Evolutionary conservation across 2,329 filamentous ascomycete species (phyloP).

Genomic region (Mariannaea elegans): DNA sequence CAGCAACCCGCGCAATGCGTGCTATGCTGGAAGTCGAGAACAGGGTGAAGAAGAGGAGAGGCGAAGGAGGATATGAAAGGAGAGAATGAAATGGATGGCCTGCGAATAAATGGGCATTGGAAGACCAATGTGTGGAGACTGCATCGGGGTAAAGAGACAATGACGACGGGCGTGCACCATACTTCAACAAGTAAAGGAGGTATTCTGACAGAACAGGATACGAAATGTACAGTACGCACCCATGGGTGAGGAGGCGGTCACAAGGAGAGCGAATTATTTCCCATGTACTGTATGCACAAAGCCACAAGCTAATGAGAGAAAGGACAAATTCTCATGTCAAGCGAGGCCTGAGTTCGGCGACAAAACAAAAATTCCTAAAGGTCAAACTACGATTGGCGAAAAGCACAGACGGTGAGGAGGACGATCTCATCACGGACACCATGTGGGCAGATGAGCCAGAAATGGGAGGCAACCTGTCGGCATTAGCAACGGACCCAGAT

Average conservation of each 20-base stretch:
- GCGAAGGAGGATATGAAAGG: background rate
- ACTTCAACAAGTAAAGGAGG: background rate
- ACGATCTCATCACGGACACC: background rate
- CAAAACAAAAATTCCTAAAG: conserved; percentile 1
- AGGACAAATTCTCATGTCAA: background rate
- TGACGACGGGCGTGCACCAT: too few relatives aligned
- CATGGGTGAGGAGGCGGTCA: background rate
- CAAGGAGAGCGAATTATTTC: background rate
- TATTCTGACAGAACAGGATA: background rate
- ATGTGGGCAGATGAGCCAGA: background rate
- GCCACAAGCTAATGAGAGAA: conserved; percentile 5
- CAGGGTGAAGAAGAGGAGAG: background rate
- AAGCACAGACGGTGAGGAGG: background rate
- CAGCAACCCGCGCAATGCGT: background rate
- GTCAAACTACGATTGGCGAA: conserved; percentile 5
- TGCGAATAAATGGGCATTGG: background rate
- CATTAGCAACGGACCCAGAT: background rate
- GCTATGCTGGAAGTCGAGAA: background rate
- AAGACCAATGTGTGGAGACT: conserved; percentile 9
- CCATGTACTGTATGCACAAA: background rate
- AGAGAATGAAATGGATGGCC: background rate
- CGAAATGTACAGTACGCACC: background rate
- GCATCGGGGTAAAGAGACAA: conserved; percentile 9
- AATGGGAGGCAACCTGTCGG: background rate
- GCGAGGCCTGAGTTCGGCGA: background rate